Evolutionary conservation across 768 basidiomycete species (phyloP).

Genomic region (Rhizopogon salebrosus): DNA sequence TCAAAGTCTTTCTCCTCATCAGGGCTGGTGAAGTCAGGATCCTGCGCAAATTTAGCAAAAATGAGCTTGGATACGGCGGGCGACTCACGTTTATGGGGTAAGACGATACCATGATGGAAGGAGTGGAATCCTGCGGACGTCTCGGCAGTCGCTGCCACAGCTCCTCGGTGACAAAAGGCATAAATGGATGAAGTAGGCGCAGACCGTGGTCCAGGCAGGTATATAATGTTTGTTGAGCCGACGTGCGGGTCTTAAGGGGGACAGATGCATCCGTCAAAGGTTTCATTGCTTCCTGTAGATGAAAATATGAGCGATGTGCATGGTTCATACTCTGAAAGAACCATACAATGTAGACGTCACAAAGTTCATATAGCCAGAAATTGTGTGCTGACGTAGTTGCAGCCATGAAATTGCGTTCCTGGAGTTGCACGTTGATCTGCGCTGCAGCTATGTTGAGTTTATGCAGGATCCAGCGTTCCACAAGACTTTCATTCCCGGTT

Average conservation of each 20-base stretch:
- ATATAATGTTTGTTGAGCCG: conserved; percentile 94
- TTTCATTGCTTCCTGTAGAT: conserved; percentile 90
- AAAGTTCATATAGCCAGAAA: conserved; percentile 99
- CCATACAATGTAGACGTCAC: conserved; percentile 95
- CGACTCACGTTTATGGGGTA: conserved; percentile 75
- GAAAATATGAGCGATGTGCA: neutral
- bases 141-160: conserved; percentile 95
- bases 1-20: conserved; percentile 85
- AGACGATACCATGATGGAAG: conserved; percentile 84
- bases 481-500: conserved; percentile 85
- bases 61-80: neutral
- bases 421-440: conserved; percentile 71
- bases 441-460: conserved; percentile 80
- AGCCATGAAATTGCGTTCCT: conserved; percentile 86
- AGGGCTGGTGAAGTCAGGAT: conserved; percentile 52
- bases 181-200: conserved; percentile 91
- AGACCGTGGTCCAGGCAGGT: conserved; percentile 91
- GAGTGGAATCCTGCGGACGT: conserved; percentile 72
- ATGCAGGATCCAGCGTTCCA: conserved; percentile 93
- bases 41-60: conserved; percentile 33
- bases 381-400: conserved; percentile 83
- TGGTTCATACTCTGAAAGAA: neutral
- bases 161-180: conserved; percentile 99
- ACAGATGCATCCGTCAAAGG: conserved; percentile 87
- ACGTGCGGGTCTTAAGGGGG: conserved; percentile 55